These are phyloP conservation scores for Penicillium fuscoglaucum DNA, from an alignment of 2,329 filamentous ascomycete genomes.

Conservation along the genomic window DNA sequence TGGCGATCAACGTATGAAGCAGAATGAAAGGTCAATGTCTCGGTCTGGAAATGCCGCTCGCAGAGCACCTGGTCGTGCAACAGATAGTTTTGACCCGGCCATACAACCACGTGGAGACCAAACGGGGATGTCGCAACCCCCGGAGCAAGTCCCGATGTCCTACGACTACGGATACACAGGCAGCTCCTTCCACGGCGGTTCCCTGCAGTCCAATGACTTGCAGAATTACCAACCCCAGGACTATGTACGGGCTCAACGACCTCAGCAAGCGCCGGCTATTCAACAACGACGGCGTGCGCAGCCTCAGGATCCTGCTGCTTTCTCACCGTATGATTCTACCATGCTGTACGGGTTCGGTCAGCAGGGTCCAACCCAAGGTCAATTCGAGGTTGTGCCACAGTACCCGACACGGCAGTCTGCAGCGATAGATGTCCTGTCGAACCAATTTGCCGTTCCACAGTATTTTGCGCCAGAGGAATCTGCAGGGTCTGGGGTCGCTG, in stretches of 20 bases:
- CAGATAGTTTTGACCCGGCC: constrained; percentile 41
- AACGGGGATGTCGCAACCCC: constrained; percentile 37
- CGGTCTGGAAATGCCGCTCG: constrained; percentile 48
- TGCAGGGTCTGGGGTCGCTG: constrained; percentile 60
- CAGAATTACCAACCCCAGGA: constrained; percentile 61
- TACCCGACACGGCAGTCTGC: constrained; percentile 75
- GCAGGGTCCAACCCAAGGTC: constrained; percentile 58
- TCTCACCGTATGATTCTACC: constrained; percentile 54
- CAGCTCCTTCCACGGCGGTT: constrained; percentile 50
- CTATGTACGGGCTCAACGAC: constrained; percentile 53
- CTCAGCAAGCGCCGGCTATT: constrained; percentile 37
- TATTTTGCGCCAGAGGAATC: constrained; percentile 71
- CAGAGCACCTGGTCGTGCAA: constrained; percentile 52
- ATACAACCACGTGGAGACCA: constrained; percentile 39
- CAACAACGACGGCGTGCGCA: constrained; percentile 52
- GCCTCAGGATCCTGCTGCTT: constrained; percentile 22
- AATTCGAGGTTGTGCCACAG: constrained; percentile 73
- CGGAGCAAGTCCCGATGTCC: constrained; percentile 38
- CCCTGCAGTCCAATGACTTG: constrained; percentile 55
- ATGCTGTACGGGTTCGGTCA: constrained; percentile 80
- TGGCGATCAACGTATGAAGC: constrained; percentile 70
- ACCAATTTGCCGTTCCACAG: constrained; percentile 66
- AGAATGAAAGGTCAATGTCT: constrained; percentile 68
- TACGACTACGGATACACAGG: constrained; percentile 57
- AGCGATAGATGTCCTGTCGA: constrained; percentile 73